Evolutionary conservation across 805 yeast species (phyloP), one percentile per base, ranked within the genome.

Genomic region (Jamesozyma lodderae): DNA sequence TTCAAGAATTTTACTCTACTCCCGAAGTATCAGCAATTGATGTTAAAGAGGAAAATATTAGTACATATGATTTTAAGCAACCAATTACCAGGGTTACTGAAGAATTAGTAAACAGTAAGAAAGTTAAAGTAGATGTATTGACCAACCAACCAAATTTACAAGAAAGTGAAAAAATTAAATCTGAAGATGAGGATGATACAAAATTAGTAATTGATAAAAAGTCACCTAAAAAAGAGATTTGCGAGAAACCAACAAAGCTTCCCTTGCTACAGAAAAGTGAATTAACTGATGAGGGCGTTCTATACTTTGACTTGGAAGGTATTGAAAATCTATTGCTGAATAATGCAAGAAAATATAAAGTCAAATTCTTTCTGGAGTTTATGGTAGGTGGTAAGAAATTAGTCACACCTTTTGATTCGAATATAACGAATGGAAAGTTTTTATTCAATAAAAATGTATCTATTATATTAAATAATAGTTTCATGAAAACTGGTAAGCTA

Each of bases 381-480:
- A 78, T 31, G 82, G 94, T 0, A 71, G 78, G 13, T 65, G 69
- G 54, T 44, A 19, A 15, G 10, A 15, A 11, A 14, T 26, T 20
- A 10, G 16, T n/a, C n/a, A 27, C 38, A 10, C 24, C 31, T 14
- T 42, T 28, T 31, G 22, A 57, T 29, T 44, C 52, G 1, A 40
- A 69, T 19, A 37, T 46, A 8, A 45, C 46, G 3, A 46, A 43
- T 9, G 54, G 55, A 15, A 43, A 46, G n/a, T 57, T 64, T 7
- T 41, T 60, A 9, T 62, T 83, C 35, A 70, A 70, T 31, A 83
- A 84, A 52, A 95, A 88, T 51, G 84, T 84, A 56, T 94, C 84
- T 57, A 64, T 54, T 3, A 29, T 49, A 26, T 79, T 45, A 66
- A 21, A 38, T 16, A 33, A 38, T 7, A 16, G 6, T 3, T 18